Percentiles rank a stretch among this genome's conserved stretches.
Conservation (phyloP, 306 rosid genomes). For the Prunus mira region DNA sequence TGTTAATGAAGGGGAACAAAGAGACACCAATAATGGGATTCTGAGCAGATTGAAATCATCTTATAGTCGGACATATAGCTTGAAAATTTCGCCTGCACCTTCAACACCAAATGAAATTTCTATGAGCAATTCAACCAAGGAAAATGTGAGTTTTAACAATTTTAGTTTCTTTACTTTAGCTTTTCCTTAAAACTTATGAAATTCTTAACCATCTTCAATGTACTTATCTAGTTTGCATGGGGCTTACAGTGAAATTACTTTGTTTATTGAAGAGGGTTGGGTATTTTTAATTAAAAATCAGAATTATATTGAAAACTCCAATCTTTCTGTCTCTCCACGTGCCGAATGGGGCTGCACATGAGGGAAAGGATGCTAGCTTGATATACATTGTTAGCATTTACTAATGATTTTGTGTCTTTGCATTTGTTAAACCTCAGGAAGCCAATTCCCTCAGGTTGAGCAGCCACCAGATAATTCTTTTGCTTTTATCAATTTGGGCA, state of each 20-base stretch:
- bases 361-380: background rate
- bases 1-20: slow-evolving; percentile 37
- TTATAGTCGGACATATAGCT: slow-evolving; percentile 42
- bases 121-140: slow-evolving; percentile 32
- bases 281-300: background rate
- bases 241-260: background rate
- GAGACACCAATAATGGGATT: slow-evolving; percentile 37
- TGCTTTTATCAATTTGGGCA: slow-evolving; percentile 81
- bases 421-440: slow-evolving; percentile 46
- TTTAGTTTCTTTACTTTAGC: background rate
- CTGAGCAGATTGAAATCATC: slow-evolving; percentile 54
- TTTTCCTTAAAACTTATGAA: background rate
- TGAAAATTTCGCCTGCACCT: slow-evolving; percentile 36
- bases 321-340: background rate
- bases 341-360: background rate
- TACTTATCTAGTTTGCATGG: background rate
- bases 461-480: slow-evolving; percentile 65
- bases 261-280: background rate
- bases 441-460: slow-evolving; percentile 56
- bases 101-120: slow-evolving; percentile 32
- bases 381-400: background rate
- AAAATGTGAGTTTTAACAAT: slow-evolving; percentile 48
- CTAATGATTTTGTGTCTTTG: background rate
- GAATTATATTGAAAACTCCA: background rate
- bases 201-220: background rate